These are phyloP conservation scores for Malassezia psittaci DNA, from an alignment of 1,284 basidiomycete genomes.

Conservation along the genomic window DNA sequence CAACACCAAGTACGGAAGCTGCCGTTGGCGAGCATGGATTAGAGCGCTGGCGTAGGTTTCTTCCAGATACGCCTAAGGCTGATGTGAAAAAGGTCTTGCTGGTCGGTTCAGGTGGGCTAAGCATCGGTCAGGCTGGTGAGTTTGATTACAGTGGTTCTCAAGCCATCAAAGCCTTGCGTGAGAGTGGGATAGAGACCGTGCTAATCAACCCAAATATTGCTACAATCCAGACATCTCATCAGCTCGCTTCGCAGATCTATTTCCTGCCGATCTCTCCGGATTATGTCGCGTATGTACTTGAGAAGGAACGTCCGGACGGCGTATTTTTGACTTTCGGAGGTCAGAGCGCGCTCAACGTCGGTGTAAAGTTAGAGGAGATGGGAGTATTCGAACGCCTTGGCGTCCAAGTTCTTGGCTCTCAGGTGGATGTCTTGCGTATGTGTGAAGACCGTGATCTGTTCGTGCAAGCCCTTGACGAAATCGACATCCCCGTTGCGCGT, in stretches of 20 bases:
- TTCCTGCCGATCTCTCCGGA: slow-evolving; percentile 94
- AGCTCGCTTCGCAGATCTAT: slow-evolving; percentile 91
- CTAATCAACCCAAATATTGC: slow-evolving; percentile 53
- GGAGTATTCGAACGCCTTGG: slow-evolving; percentile 89
- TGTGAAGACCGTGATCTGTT: slow-evolving; percentile 90
- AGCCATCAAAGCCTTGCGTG: slow-evolving; percentile 92
- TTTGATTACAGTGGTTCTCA: slow-evolving; percentile 99
- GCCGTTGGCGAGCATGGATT: background rate
- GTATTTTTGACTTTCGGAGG: slow-evolving; percentile 96
- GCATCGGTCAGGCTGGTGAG: slow-evolving; percentile 96
- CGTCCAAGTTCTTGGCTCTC: slow-evolving; percentile 88
- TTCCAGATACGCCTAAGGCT: slow-evolving; percentile 45
- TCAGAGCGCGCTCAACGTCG: slow-evolving; percentile 94
- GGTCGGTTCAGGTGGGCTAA: slow-evolving; percentile 89
- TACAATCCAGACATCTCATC: slow-evolving; percentile 59
- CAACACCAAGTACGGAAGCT: background rate
- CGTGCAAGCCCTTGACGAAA: slow-evolving; percentile 93
- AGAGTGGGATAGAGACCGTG: slow-evolving; percentile 88
- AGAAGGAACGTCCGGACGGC: slow-evolving; percentile 96
- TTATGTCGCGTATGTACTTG: slow-evolving; percentile 95
- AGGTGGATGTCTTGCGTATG: slow-evolving; percentile 65
- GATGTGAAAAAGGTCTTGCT: slow-evolving; percentile 93
- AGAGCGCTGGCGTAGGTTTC: slow-evolving; percentile 16
- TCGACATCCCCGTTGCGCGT: slow-evolving; percentile 91
- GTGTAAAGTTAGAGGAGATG: slow-evolving; percentile 95